Percentiles rank a stretch among this genome's conserved stretches.
phyloP scores from a whole-genome alignment of 2,329 filamentous ascomycete genomes.

The Diaporthe eres region DNA sequence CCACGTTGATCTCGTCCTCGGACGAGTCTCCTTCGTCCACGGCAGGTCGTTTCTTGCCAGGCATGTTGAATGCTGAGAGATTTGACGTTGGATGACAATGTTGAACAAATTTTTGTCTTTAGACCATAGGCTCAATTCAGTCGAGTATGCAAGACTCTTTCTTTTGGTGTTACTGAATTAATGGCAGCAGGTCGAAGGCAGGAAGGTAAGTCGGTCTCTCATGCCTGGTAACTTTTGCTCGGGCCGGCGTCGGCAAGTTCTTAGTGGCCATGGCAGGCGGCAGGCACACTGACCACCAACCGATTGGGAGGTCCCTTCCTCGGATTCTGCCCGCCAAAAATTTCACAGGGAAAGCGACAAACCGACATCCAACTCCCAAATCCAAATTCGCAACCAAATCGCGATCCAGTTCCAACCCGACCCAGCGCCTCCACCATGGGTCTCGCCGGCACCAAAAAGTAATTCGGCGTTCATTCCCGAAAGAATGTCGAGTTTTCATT shows the following conservation, averaged over 20 bases:
- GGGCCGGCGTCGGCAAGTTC: conserved; percentile 31
- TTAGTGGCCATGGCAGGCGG: background rate
- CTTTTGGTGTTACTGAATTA: background rate
- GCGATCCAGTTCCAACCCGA: background rate
- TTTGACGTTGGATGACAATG: background rate
- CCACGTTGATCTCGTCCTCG: conserved; percentile 44
- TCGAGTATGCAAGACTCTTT: too few species aligned
- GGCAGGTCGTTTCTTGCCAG: conserved; percentile 35
- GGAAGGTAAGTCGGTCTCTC: too few species aligned
- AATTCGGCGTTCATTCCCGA: conserved; percentile 45
- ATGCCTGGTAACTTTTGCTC: conserved; percentile 16
- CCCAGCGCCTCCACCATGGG: conserved; percentile 66
- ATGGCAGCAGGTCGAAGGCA: background rate
- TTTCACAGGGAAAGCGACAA: conserved; percentile 25
- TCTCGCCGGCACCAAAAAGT: conserved; percentile 78
- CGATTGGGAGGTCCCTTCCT: background rate
- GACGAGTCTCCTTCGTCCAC: conserved; percentile 33
- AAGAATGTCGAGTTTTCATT: background rate
- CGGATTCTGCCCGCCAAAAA: conserved; percentile 40
- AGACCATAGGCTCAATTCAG: too few species aligned
- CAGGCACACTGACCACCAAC: conserved; percentile 13
- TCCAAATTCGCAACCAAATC: background rate
- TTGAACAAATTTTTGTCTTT: background rate
- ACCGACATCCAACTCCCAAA: conserved; percentile 7
- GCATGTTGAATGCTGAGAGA: conserved; percentile 31